phyloP scores from a whole-genome alignment of 352 stramenopile genomes.

The Pythium folliculosum region DNA sequence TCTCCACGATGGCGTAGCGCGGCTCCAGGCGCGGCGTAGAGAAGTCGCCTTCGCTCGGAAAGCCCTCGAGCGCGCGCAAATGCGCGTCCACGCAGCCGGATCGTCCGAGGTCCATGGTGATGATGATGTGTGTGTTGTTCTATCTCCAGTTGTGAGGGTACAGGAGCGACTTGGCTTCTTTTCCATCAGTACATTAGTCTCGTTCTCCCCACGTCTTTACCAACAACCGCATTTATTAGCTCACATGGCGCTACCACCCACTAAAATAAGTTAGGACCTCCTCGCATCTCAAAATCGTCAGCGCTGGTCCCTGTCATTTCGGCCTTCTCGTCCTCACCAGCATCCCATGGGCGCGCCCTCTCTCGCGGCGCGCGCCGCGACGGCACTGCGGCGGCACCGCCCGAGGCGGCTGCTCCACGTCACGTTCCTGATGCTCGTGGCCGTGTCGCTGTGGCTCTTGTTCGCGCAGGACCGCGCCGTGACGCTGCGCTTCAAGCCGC shows the following conservation, averaged over 20 bases:
- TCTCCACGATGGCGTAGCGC: conserved; percentile 9
- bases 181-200: no score
- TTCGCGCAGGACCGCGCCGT: background rate
- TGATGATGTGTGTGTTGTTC: no score
- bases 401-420: background rate
- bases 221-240: no score
- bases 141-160: no score
- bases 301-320: background rate
- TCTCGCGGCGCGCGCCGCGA: background rate
- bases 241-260: no score
- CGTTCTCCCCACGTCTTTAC: no score
- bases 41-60: conserved; percentile 6
- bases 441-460: background rate
- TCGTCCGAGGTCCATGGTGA: no score
- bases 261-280: conserved; percentile 3
- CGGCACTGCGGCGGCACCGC: background rate
- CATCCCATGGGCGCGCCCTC: background rate
- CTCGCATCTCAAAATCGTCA: background rate
- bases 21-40: conserved; percentile 2
- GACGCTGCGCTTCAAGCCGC: conserved; percentile 1
- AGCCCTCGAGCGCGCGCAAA: conserved; percentile 20
- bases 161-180: no score
- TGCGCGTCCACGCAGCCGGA: conserved; percentile 3
- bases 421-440: conserved; percentile 1
- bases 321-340: background rate